Conservation (phyloP, 1,284 basidiomycete species). For the Mrakiaceae sp. region DNA sequence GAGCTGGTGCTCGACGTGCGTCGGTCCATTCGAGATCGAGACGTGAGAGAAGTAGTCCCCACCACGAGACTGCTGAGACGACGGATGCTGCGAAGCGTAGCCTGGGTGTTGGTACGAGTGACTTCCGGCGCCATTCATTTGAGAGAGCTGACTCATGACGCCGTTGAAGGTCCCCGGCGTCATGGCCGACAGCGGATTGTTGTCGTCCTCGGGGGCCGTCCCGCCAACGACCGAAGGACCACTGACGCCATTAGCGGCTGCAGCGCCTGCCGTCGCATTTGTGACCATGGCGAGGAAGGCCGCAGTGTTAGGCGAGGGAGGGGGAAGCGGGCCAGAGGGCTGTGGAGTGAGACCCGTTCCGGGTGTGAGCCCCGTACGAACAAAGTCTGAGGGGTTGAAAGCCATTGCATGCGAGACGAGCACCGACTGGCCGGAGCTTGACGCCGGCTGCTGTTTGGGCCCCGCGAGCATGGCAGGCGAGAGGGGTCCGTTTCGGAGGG, state of each 20-base stretch:
- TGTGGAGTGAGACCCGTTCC: conserved; percentile 35
- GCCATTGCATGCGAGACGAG: conserved; percentile 21
- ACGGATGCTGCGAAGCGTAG: conserved; percentile 17
- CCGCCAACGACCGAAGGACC: neutral
- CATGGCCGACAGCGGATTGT: neutral
- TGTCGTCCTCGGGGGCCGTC: neutral
- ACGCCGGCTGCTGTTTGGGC: conserved; percentile 43
- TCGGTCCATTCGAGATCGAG: conserved; percentile 5
- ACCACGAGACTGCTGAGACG: conserved; percentile 11
- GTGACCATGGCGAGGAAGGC: conserved; percentile 89
- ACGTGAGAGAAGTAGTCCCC: conserved; percentile 19
- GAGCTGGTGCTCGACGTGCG: conserved; percentile 18
- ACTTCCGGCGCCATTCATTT: neutral
- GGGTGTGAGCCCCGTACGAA: conserved; percentile 55
- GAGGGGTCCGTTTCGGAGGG: conserved; percentile 78
- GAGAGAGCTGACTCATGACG: conserved; percentile 14
- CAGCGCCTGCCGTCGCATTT: conserved; percentile 44
- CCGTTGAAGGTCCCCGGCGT: conserved; percentile 16
- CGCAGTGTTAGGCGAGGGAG: conserved; percentile 78
- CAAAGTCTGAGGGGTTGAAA: conserved; percentile 55
- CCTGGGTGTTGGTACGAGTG: conserved; percentile 20
- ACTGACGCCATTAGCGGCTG: neutral
- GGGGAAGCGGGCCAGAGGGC: conserved; percentile 60
- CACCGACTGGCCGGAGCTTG: conserved; percentile 20
- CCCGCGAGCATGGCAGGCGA: conserved; percentile 91